phyloP scores from a whole-genome alignment of 2,329 filamentous ascomycete species.

The Diaporthe ilicicola region DNA sequence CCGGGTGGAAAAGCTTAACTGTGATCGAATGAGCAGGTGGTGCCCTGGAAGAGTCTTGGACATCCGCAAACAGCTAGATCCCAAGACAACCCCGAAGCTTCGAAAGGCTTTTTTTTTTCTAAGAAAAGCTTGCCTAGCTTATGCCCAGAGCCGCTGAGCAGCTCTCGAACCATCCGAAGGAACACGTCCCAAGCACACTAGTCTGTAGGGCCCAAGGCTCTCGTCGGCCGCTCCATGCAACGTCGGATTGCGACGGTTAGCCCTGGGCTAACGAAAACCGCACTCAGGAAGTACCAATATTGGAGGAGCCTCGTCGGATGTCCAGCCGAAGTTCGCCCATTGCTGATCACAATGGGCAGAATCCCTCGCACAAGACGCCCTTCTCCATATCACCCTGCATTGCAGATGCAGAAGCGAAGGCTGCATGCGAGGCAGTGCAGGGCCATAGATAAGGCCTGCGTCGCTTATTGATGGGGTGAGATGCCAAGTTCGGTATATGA shows the following conservation, averaged over 20 bases:
- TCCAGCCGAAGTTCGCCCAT: background rate
- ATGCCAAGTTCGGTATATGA: background rate
- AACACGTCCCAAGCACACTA: background rate
- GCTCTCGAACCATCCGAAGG: background rate
- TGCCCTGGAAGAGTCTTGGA: background rate
- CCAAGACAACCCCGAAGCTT: background rate
- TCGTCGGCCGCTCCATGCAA: background rate
- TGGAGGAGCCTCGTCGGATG: background rate
- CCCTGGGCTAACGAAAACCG: background rate
- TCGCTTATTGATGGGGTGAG: background rate
- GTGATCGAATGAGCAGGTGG: background rate
- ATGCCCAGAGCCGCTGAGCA: background rate
- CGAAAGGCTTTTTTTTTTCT: background rate
- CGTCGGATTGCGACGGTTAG: background rate
- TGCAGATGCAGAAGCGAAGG: slow-evolving; percentile 1
- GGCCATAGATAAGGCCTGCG: background rate
- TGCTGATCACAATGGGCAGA: background rate
- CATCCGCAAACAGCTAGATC: background rate
- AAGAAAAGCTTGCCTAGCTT: background rate
- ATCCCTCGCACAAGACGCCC: background rate
- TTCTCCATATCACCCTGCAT: background rate
- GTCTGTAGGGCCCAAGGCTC: too few species aligned
- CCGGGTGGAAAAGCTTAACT: background rate
- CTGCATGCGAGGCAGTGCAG: background rate
- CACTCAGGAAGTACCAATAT: background rate